These are phyloP conservation scores for Solanum chacoense DNA, from an alignment of 305 asterid species.

Conservation along the genomic window DNA sequence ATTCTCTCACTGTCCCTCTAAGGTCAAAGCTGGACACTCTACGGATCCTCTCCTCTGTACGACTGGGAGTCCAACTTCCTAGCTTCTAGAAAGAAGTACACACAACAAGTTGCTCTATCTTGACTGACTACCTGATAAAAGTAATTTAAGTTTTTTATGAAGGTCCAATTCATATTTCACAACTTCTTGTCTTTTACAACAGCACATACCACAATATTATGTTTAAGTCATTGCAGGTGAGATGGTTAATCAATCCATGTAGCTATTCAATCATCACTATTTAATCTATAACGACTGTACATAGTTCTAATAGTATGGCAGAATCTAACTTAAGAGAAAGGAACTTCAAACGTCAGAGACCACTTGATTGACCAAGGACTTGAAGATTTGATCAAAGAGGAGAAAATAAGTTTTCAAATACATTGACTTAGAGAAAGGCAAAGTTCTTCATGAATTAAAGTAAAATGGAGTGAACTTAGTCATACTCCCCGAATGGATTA, in stretches of 20 bases:
- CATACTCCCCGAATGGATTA: neutral
- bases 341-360: neutral
- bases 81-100: neutral
- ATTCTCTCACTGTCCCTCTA: neutral
- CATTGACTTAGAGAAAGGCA: neutral
- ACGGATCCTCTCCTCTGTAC: neutral
- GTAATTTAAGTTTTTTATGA: neutral
- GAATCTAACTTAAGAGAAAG: neutral
- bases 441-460: neutral
- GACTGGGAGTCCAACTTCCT: neutral
- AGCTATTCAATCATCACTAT: neutral
- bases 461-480: neutral
- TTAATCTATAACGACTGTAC: neutral
- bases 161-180: neutral
- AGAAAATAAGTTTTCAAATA: neutral
- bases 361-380: neutral
- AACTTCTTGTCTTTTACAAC: neutral
- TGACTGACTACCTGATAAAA: neutral
- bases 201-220: neutral
- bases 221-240: neutral
- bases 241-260: neutral
- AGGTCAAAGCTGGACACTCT: neutral
- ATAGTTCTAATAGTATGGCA: neutral
- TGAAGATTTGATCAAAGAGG: neutral
- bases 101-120: neutral